Evolutionary conservation across 2,329 filamentous ascomycete genomes (phyloP).

Genomic region (Ascosphaera pollenicola): DNA sequence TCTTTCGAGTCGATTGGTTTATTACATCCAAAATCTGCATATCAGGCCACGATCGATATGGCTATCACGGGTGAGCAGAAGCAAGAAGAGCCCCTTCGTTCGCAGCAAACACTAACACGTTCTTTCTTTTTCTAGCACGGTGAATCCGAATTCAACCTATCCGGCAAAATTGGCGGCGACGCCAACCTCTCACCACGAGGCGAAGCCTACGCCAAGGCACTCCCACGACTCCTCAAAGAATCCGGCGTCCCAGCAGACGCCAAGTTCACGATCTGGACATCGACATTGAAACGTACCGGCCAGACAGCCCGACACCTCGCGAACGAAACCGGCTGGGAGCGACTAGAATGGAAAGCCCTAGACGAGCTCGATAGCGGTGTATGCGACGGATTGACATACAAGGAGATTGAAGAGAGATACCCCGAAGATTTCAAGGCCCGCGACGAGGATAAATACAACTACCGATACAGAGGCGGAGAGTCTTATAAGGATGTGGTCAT

Average conservation of each 20-base stretch:
- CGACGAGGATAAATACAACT: slow-evolving; percentile 99
- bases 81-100: neutral
- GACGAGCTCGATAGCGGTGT: slow-evolving; percentile 94
- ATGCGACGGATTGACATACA: slow-evolving; percentile 90
- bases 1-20: slow-evolving; percentile 84
- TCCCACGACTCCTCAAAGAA: slow-evolving; percentile 64
- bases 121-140: slow-evolving; percentile 42
- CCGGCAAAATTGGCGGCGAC: slow-evolving; percentile 82
- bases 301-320: slow-evolving; percentile 72
- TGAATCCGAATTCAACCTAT: slow-evolving; percentile 79
- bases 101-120: neutral
- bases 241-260: slow-evolving; percentile 53
- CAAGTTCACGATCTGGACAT: slow-evolving; percentile 52
- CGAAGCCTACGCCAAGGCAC: slow-evolving; percentile 62
- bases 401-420: slow-evolving; percentile 75
- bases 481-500: slow-evolving; percentile 95
- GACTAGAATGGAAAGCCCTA: slow-evolving; percentile 94
- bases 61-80: slow-evolving; percentile 57
- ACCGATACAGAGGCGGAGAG: slow-evolving; percentile 91
- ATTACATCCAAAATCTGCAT: slow-evolving; percentile 96
- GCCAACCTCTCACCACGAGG: slow-evolving; percentile 69
- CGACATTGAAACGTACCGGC: slow-evolving; percentile 63
- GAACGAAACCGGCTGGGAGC: slow-evolving; percentile 49
- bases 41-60: slow-evolving; percentile 93
- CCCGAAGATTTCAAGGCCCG: slow-evolving; percentile 90